A percentile compares a stretch with the other conserved stretches of the same genome.
Evolutionary conservation across 805 yeast genomes (phyloP).

Genomic region (Teunomyces funiuensis): DNA sequence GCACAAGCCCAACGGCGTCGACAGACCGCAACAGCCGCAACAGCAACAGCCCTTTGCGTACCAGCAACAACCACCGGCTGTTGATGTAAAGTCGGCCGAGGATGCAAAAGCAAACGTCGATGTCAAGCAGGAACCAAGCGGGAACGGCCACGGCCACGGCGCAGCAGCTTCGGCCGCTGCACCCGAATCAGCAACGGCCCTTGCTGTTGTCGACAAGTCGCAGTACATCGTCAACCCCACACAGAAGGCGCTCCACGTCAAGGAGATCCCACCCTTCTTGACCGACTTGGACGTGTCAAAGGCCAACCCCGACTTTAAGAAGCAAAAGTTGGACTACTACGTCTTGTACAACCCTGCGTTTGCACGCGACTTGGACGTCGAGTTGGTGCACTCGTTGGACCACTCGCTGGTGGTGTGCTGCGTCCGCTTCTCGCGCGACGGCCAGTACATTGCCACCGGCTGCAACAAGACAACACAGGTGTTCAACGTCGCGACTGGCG

Average conservation of each 20-base stretch:
- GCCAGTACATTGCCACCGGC: slow-evolving; percentile 92
- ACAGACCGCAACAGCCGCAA: slow-evolving; percentile 18
- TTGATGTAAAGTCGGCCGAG: too few species aligned
- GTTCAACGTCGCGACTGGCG: slow-evolving; percentile 89
- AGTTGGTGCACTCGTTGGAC: slow-evolving; percentile 83
- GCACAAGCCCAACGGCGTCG: slow-evolving; percentile 16
- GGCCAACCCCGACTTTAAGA: slow-evolving; percentile 75
- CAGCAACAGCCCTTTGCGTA: slow-evolving; percentile 14
- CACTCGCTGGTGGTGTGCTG: slow-evolving; percentile 97
- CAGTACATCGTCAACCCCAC: slow-evolving; percentile 44
- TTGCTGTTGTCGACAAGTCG: slow-evolving; percentile 38
- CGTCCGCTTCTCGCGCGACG: slow-evolving; percentile 88
- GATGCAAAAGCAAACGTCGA: slow-evolving; percentile 17
- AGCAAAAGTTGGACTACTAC: slow-evolving; percentile 81
- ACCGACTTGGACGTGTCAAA: slow-evolving; percentile 75
- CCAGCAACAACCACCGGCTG: slow-evolving; percentile 7
- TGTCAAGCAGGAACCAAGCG: slow-evolving; percentile 15
- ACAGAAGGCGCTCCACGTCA: slow-evolving; percentile 55
- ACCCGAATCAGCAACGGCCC: slow-evolving; percentile 29
- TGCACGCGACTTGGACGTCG: slow-evolving; percentile 67
- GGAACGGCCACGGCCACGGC: slow-evolving; percentile 6
- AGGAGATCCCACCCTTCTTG: slow-evolving; percentile 79
- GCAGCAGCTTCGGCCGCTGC: slow-evolving; percentile 16
- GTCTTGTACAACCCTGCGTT: slow-evolving; percentile 88
- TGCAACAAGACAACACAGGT: slow-evolving; percentile 96